phyloP scores from a whole-genome alignment of 129 eudicot genomes.

The Flaveria linearis region DNA sequence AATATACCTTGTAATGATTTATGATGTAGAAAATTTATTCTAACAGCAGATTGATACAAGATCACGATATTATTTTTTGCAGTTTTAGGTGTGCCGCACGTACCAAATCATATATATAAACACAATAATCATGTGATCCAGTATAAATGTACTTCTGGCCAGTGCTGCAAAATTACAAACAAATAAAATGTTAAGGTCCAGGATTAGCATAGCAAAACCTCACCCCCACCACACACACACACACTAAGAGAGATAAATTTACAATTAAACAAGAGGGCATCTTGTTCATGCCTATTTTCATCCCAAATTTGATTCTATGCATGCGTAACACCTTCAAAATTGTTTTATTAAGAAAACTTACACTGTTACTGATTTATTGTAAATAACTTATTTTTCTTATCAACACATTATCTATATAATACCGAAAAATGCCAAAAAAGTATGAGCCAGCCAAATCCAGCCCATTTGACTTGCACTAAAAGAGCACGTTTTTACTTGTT shows the following conservation, averaged over 20 bases:
- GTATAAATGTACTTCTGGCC: conserved; percentile 98
- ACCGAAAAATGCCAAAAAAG: background rate
- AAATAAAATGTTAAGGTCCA: background rate
- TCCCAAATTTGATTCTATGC: background rate
- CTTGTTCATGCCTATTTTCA: background rate
- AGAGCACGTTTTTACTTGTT: background rate
- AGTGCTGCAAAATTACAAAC: conserved; percentile 56
- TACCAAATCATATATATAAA: conserved; percentile 88
- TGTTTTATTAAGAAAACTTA: background rate
- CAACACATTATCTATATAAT: background rate
- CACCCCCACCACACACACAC: background rate
- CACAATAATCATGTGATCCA: conserved; percentile 83
- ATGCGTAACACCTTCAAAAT: background rate
- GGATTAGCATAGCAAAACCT: conserved; percentile 1
- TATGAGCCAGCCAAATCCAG: background rate
- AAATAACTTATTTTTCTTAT: background rate
- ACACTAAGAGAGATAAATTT: background rate
- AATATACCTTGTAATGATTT: background rate
- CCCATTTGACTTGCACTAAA: background rate
- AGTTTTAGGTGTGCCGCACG: conserved; percentile 22
- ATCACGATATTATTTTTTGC: background rate
- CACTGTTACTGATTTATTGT: background rate
- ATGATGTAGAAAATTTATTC: background rate
- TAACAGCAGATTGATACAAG: background rate
- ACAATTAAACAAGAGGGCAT: background rate